Evolutionary conservation across 345 rosid genomes (phyloP).

Genomic region (Raphanus sativus): DNA sequence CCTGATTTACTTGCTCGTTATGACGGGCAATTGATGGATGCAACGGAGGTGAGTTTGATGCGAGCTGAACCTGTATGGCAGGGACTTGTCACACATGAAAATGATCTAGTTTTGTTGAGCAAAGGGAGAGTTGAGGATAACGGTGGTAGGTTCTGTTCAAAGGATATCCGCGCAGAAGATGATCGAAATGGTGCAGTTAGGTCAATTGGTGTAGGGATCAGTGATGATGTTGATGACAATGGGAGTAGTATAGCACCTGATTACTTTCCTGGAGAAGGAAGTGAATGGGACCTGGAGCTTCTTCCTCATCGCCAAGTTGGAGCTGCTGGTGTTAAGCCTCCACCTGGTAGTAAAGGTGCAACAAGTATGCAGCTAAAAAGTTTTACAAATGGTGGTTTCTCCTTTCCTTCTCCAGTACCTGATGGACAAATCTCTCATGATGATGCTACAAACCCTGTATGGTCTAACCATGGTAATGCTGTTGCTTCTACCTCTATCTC

Average conservation of each 20-base stretch:
- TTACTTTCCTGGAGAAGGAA: conserved; percentile 74
- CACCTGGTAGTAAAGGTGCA: conserved; percentile 37
- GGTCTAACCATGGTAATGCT: conserved; percentile 17
- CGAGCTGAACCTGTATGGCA: conserved; percentile 87
- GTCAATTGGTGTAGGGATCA: conserved; percentile 97
- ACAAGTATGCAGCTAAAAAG: conserved; percentile 42
- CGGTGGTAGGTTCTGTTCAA: conserved; percentile 47
- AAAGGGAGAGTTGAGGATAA: conserved; percentile 55
- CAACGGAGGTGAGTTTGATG: conserved; percentile 75
- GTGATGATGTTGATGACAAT: conserved; percentile 80
- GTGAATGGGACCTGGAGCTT: conserved; percentile 86
- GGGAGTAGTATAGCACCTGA: conserved; percentile 76
- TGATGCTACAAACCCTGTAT: conserved; percentile 55
- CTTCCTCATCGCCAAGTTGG: conserved; percentile 55
- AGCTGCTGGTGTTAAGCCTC: conserved; percentile 45
- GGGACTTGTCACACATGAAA: conserved; percentile 86
- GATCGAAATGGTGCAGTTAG: conserved; percentile 84
- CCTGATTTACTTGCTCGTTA: conserved; percentile 63
- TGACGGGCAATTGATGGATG: conserved; percentile 83
- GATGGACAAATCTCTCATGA: conserved; percentile 52
- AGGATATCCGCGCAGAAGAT: conserved; percentile 68
- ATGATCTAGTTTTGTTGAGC: conserved; percentile 61
- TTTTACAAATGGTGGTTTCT: conserved; percentile 62
- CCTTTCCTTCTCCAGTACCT: conserved; percentile 67
- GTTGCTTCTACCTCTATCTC: not conserved